Conservation (phyloP, 2,329 filamentous ascomycete species). For the Calycina herbarum region DNA sequence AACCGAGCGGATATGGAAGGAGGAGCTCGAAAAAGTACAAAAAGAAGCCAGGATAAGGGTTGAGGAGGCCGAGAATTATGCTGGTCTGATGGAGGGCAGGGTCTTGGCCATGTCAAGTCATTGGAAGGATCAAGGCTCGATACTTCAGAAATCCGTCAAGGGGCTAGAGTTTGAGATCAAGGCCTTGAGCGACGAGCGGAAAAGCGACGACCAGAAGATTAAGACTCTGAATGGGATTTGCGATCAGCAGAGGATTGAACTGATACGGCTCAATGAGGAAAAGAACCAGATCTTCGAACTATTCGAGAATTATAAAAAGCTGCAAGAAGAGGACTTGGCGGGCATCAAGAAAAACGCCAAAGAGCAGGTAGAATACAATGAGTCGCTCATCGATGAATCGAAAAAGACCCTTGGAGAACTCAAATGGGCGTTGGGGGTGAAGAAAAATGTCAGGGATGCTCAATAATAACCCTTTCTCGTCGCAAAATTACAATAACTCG, state of each 20-base stretch:
- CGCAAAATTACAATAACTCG: background rate
- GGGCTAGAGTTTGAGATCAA: conserved; percentile 55
- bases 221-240: conserved; percentile 65
- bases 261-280: conserved; percentile 58
- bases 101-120: conserved; percentile 67
- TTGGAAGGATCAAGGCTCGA: conserved; percentile 65
- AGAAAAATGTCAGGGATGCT: conserved; percentile 50
- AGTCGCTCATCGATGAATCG: conserved; percentile 57
- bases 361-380: conserved; percentile 61
- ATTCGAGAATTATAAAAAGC: conserved; percentile 64
- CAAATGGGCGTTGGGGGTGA: conserved; percentile 70
- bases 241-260: conserved; percentile 71
- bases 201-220: conserved; percentile 62
- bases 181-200: conserved; percentile 55
- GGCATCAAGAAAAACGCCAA: conserved; percentile 59
- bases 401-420: conserved; percentile 65
- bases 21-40: conserved; percentile 62
- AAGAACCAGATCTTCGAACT: conserved; percentile 60
- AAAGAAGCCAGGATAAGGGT: conserved; percentile 62
- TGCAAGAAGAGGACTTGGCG: conserved; percentile 61
- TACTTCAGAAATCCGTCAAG: conserved; percentile 54
- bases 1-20: conserved; percentile 61
- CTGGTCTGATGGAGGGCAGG: conserved; percentile 67
- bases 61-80: conserved; percentile 64
- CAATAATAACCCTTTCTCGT: background rate